phyloP scores from a whole-genome alignment of 768 basidiomycete species.

The Termitomyces sp. region DNA sequence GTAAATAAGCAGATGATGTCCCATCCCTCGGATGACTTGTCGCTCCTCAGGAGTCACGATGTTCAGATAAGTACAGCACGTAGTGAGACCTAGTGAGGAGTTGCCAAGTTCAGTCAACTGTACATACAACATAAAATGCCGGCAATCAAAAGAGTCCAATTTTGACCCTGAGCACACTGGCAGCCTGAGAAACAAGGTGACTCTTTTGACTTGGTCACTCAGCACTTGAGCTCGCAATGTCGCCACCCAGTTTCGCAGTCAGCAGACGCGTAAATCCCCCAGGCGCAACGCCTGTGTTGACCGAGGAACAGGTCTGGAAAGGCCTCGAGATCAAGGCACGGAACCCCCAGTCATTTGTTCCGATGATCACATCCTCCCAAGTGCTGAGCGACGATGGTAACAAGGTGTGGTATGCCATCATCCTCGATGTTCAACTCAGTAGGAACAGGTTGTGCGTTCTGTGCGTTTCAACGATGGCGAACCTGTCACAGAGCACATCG shows the following conservation, averaged over 20 bases:
- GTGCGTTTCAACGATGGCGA: conserved; percentile 17
- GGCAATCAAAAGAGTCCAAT: too few species aligned
- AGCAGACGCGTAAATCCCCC: conserved; percentile 26
- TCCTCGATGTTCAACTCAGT: not conserved
- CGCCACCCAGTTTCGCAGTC: conserved; percentile 22
- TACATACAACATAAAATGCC: too few species aligned
- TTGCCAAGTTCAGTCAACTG: too few species aligned
- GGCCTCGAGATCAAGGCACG: conserved; percentile 28
- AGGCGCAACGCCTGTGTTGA: conserved; percentile 22
- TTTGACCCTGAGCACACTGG: too few species aligned
- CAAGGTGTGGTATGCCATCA: conserved; percentile 10
- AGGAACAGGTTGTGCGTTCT: conserved; percentile 17
- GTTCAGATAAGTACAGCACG: too few species aligned
- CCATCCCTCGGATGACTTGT: too few species aligned
- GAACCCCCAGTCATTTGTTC: conserved; percentile 23
- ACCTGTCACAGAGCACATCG: conserved; percentile 20
- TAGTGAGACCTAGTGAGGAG: too few species aligned
- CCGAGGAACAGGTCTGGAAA: conserved; percentile 27
- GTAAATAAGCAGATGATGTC: too few species aligned
- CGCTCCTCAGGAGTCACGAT: too few species aligned
- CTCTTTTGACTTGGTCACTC: too few species aligned
- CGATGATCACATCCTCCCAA: conserved; percentile 20
- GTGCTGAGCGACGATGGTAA: conserved; percentile 22
- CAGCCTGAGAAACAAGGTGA: too few species aligned
- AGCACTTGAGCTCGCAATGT: not conserved